A percentile compares a stretch with the other conserved stretches of the same genome.
phyloP scores from a whole-genome alignment of 345 rosid genomes.

The Turnera subulata region DNA sequence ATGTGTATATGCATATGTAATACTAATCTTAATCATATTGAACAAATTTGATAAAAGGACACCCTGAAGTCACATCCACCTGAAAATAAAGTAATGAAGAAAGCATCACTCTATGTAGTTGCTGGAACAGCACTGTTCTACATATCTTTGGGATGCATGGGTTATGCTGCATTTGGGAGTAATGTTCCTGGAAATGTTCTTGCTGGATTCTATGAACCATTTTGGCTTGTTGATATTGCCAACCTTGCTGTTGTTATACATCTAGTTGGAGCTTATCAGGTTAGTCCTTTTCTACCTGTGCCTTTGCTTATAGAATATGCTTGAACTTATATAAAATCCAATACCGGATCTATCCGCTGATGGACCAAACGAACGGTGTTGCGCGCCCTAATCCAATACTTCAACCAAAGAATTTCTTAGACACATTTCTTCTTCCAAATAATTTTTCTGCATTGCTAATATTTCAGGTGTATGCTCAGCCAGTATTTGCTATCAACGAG shows the following conservation, averaged over 20 bases:
- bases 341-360: too few relatives aligned
- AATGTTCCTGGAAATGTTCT: constrained; percentile 37
- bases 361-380: too few relatives aligned
- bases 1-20: too few relatives aligned
- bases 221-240: constrained; percentile 42
- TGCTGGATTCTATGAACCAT: constrained; percentile 29
- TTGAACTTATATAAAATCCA: too few relatives aligned
- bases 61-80: constrained; percentile 38
- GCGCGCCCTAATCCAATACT: too few relatives aligned
- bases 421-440: too few relatives aligned
- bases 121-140: constrained; percentile 30
- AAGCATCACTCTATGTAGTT: constrained; percentile 17
- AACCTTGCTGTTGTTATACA: constrained; percentile 36
- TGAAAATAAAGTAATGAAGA: constrained; percentile 41
- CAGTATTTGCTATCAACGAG: constrained; percentile 25
- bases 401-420: too few relatives aligned
- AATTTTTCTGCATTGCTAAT: too few relatives aligned
- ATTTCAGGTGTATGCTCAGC: constrained; percentile 30
- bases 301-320: too few relatives aligned
- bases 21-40: not conserved
- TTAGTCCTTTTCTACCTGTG: constrained; percentile 5
- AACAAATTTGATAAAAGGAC: constrained; percentile 20
- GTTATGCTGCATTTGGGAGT: constrained; percentile 44
- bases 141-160: constrained; percentile 27
- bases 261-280: constrained; percentile 44